Evolutionary conservation across 2,329 filamentous ascomycete genomes (phyloP).

Genomic region (Penicillium sp.): DNA sequence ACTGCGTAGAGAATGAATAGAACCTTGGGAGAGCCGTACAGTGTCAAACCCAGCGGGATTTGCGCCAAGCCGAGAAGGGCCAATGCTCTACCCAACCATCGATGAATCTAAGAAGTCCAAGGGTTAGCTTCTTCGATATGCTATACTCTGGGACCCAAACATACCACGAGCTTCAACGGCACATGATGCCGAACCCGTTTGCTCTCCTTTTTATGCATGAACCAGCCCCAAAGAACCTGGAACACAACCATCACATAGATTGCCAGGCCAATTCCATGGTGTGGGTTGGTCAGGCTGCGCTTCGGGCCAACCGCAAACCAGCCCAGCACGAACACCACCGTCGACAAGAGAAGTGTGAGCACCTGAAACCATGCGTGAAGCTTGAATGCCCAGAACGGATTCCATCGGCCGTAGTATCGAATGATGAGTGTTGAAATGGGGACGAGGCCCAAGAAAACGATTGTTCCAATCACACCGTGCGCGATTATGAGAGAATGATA

Average conservation of each 20-base stretch:
- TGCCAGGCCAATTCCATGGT: constrained; percentile 68
- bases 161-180: constrained; percentile 62
- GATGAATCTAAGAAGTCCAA: constrained; percentile 66
- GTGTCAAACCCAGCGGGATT: constrained; percentile 82
- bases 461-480: constrained; percentile 63
- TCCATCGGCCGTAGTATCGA: constrained; percentile 61
- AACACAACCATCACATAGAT: constrained; percentile 64
- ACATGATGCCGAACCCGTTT: constrained; percentile 57
- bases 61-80: constrained; percentile 83
- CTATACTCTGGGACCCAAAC: constrained; percentile 23
- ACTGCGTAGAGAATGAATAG: constrained; percentile 86
- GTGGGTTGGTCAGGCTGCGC: constrained; percentile 65
- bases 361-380: constrained; percentile 68
- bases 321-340: constrained; percentile 63
- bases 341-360: constrained; percentile 62
- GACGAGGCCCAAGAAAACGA: constrained; percentile 64
- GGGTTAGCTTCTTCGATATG: neutral
- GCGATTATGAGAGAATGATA: constrained; percentile 63
- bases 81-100: constrained; percentile 80
- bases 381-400: constrained; percentile 59
- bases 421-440: constrained; percentile 63
- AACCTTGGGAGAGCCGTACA: constrained; percentile 86
- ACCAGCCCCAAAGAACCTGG: constrained; percentile 62
- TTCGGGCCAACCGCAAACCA: constrained; percentile 66
- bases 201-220: constrained; percentile 59